A percentile compares a stretch with the other conserved stretches of the same genome.
phyloP scores from a whole-genome alignment of 345 rosid species.

The Brassica cretica region DNA sequence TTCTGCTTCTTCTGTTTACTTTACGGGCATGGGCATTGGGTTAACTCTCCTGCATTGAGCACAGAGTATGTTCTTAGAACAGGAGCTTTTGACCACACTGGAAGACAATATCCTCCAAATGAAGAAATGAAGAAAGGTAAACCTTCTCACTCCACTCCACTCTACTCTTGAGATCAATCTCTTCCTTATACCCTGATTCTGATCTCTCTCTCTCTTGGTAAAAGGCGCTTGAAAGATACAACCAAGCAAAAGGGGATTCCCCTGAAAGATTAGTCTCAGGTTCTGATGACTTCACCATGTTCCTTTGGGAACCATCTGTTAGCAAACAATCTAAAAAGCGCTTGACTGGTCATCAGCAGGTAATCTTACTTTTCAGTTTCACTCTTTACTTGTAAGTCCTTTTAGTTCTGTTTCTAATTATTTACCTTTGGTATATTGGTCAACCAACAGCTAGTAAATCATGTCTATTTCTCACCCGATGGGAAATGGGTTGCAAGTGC shows the following conservation, averaged over 20 bases:
- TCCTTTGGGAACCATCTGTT: slow-evolving; percentile 91
- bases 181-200: slow-evolving; percentile 16
- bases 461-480: slow-evolving; percentile 94
- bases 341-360: slow-evolving; percentile 96
- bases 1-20: slow-evolving; percentile 11
- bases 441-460: slow-evolving; percentile 79
- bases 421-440: not conserved
- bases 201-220: not conserved
- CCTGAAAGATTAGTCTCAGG: slow-evolving; percentile 97
- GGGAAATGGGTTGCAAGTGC: slow-evolving; percentile 99
- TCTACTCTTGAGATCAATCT: not conserved
- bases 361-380: slow-evolving; percentile 14
- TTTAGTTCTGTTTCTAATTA: not conserved
- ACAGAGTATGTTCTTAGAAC: slow-evolving; percentile 93
- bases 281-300: slow-evolving; percentile 95
- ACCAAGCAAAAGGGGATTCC: slow-evolving; percentile 72
- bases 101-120: slow-evolving; percentile 69
- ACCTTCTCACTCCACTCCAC: not conserved
- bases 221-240: slow-evolving; percentile 83
- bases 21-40: slow-evolving; percentile 99
- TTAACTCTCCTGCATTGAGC: slow-evolving; percentile 93
- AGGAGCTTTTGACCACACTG: slow-evolving; percentile 94
- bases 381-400: not conserved
- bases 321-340: slow-evolving; percentile 82
- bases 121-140: slow-evolving; percentile 91